phyloP scores from a whole-genome alignment of 257 asterid species.

The Gentiana macrophylla region DNA sequence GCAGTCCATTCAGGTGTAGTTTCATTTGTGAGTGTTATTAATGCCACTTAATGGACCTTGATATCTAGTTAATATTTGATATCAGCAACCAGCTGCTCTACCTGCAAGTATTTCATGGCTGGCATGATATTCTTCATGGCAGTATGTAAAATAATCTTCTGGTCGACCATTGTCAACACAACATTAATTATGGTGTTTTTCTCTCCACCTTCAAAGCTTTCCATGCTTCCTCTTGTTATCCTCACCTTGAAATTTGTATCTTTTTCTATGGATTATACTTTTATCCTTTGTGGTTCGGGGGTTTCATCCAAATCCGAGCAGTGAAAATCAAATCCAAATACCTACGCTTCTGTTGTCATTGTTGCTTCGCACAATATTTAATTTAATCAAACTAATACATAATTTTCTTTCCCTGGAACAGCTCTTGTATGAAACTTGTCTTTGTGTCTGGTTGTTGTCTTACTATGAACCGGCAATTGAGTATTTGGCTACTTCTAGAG shows the following conservation, averaged over 20 bases:
- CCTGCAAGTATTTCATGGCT: too few species aligned
- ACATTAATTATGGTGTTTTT: too few species aligned
- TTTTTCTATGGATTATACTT: too few species aligned
- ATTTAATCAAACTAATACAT: not conserved
- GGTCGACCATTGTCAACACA: too few species aligned
- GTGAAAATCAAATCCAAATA: not conserved
- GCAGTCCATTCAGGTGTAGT: slow-evolving; percentile 76
- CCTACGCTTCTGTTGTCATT: not conserved
- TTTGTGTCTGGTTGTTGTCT: slow-evolving; percentile 84
- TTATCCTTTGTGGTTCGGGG: too few species aligned
- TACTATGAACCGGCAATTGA: slow-evolving; percentile 87
- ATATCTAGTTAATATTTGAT: not conserved
- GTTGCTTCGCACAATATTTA: not conserved
- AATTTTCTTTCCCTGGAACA: slow-evolving; percentile 27
- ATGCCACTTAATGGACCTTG: not conserved
- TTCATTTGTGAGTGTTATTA: not conserved
- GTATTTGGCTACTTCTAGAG: slow-evolving; percentile 68
- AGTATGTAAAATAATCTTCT: too few species aligned
- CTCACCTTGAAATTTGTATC: too few species aligned
- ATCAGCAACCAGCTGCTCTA: too few species aligned
- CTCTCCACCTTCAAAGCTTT: too few species aligned
- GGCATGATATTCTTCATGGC: too few species aligned
- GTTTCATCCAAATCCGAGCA: too few species aligned
- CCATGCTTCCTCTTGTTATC: too few species aligned
- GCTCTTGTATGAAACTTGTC: slow-evolving; percentile 89